Evolutionary conservation across 2,329 filamentous ascomycete genomes (phyloP).

Genomic region (Monosporascus sp.): DNA sequence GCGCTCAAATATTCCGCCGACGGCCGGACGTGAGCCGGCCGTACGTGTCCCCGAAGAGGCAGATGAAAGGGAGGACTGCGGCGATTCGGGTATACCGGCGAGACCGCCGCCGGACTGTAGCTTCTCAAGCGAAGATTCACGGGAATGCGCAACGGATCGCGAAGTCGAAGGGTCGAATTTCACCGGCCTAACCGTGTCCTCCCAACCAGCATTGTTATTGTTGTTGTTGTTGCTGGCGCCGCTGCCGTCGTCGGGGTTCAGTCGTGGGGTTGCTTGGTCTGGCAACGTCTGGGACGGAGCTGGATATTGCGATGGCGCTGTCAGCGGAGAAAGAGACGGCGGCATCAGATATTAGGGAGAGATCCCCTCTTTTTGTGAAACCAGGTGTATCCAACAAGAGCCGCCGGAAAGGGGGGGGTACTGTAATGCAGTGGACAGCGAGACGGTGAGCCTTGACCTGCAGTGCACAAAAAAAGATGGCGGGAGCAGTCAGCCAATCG

Average conservation of each 20-base stretch:
- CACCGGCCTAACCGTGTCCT: slow-evolving; percentile 45
- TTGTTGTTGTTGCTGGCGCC: background rate
- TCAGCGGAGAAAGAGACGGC: slow-evolving; percentile 17
- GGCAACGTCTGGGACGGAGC: slow-evolving; percentile 56
- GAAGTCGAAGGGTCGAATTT: slow-evolving; percentile 34
- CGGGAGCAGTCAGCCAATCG: background rate
- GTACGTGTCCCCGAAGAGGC: slow-evolving; percentile 36
- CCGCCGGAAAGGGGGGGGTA: slow-evolving; percentile 13
- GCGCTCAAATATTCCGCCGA: slow-evolving; percentile 43
- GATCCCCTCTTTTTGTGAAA: slow-evolving; percentile 27
- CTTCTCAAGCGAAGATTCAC: slow-evolving; percentile 56
- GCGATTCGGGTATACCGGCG: slow-evolving; percentile 27
- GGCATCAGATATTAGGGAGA: slow-evolving; percentile 11
- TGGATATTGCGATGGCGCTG: slow-evolving; percentile 26
- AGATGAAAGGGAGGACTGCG: slow-evolving; percentile 21
- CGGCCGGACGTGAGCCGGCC: slow-evolving; percentile 34
- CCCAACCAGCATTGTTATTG: slow-evolving; percentile 43
- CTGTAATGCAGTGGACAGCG: slow-evolving; percentile 8
- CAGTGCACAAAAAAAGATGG: slow-evolving; percentile 8
- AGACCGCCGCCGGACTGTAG: slow-evolving; percentile 30
- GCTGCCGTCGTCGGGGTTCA: slow-evolving; percentile 28
- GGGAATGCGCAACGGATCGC: slow-evolving; percentile 45
- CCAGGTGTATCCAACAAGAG: slow-evolving; percentile 12
- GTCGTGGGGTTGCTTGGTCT: slow-evolving; percentile 48
- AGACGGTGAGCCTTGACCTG: slow-evolving; percentile 11